phyloP scores from a whole-genome alignment of 345 rosid genomes.

The Triadica sebifera region DNA sequence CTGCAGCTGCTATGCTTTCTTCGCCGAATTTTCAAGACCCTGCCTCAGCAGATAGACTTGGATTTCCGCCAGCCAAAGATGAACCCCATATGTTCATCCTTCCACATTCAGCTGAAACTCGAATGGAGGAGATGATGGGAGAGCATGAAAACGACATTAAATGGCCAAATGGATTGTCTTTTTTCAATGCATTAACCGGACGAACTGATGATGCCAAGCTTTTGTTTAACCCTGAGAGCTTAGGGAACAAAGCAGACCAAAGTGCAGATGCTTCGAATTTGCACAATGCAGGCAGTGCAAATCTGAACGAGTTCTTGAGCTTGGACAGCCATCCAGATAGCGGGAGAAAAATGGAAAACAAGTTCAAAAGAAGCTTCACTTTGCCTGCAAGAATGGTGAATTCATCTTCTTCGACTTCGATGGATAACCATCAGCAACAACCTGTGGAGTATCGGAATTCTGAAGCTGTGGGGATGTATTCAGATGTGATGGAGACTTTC shows the following conservation, averaged over 20 bases:
- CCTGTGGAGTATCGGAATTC: constrained; percentile 50
- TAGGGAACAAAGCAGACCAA: constrained; percentile 47
- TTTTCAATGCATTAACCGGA: constrained; percentile 82
- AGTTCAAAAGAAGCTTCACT: constrained; percentile 75
- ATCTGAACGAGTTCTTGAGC: constrained; percentile 66
- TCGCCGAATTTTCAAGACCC: constrained; percentile 63
- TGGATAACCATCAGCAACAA: constrained; percentile 53
- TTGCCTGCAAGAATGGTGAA: constrained; percentile 72
- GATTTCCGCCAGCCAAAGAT: constrained; percentile 62
- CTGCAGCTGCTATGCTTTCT: constrained; percentile 52
- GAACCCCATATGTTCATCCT: constrained; percentile 69
- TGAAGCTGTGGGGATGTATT: constrained; percentile 53
- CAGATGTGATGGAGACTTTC: constrained; percentile 76
- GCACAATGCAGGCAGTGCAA: constrained; percentile 28
- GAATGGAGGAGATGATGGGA: constrained; percentile 54
- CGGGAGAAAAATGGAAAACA: constrained; percentile 51
- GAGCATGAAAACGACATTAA: constrained; percentile 79
- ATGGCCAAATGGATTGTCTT: constrained; percentile 83
- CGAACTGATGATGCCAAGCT: constrained; percentile 69
- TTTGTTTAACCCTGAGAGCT: constrained; percentile 57
- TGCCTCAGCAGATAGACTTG: constrained; percentile 37
- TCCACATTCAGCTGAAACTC: constrained; percentile 48
- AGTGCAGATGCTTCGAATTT: constrained; percentile 44
- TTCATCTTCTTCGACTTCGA: constrained; percentile 65
- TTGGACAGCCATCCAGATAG: constrained; percentile 62